Base-by-base conservation (phyloP, 129 eudicot genomes). In the Flaveria brownii region DNA sequence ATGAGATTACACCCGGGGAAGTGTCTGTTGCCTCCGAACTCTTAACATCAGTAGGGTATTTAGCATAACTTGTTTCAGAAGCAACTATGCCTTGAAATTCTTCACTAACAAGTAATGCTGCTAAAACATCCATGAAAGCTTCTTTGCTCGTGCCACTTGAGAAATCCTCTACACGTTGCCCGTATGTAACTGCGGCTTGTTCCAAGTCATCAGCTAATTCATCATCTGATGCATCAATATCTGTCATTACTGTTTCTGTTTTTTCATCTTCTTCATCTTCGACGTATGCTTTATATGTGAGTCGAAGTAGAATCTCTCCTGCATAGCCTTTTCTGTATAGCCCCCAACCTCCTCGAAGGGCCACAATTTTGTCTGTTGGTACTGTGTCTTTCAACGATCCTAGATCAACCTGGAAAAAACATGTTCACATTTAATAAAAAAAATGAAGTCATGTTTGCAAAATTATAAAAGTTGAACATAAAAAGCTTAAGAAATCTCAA, bases 201-300 rank as follows among this genome's bases (percentile, higher is more conserved):
- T 87, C 91, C 30, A 84, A 80, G 22, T 63, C 69, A 41, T 85
- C 96, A 63, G 81, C 85, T 57, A 81, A 72, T 20, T 90, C 95
- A 80, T 93, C 96, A 77, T 90, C 89, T n/a, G 90, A 85, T 71
- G 54, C 81, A 80, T 89, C 88, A 1, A 56, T 57, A 70, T 75
- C 84, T 50, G 22, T 56, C 10, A 20, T 73, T 56, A 47, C 80
- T 26, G 78, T 55, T n/a, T 76, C 83, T 6, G 66, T 59, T 47
- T 46, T 84, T 74, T 94, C 99, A 39, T 91, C 98, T 68, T 94
- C 99, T 81, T 94, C 98, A 81, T 93, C 99, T 85, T 91, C 99
- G 26, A 94, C 99, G 71, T 91, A 91, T 25, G 97, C 97, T 87
- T 94, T 94, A 72, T 94, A 94, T 14, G 99, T 94, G 50, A 94